phyloP scores from a whole-genome alignment of 345 rosid genomes.

The Citrus sinensis region DVS_A1.0 CM039167.1:29403001-29403500 shows the following conservation, averaged over 20 bases:
- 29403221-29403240: background rate
- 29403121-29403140: constrained; percentile 70
- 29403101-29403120: constrained; percentile 71
- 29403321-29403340: constrained; percentile 48
- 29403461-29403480: background rate
- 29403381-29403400: constrained; percentile 46
- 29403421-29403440: constrained; percentile 34
- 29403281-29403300: constrained; percentile 45
- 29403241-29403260: constrained; percentile 14
- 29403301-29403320: constrained; percentile 51
- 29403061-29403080: constrained; percentile 87
- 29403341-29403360: constrained; percentile 27
- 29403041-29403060: constrained; percentile 65
- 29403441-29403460: background rate
- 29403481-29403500: constrained; percentile 11
- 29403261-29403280: constrained; percentile 42
- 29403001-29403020: background rate
- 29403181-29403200: background rate
- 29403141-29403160: constrained; percentile 58
- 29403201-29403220: background rate
- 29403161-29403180: constrained; percentile 46
- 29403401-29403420: constrained; percentile 27
- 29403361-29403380: constrained; percentile 38
- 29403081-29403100: constrained; percentile 73
- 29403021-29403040: constrained; percentile 56